phyloP scores from a whole-genome alignment of 345 rosid genomes.

The Hypericum perforatum region DNA sequence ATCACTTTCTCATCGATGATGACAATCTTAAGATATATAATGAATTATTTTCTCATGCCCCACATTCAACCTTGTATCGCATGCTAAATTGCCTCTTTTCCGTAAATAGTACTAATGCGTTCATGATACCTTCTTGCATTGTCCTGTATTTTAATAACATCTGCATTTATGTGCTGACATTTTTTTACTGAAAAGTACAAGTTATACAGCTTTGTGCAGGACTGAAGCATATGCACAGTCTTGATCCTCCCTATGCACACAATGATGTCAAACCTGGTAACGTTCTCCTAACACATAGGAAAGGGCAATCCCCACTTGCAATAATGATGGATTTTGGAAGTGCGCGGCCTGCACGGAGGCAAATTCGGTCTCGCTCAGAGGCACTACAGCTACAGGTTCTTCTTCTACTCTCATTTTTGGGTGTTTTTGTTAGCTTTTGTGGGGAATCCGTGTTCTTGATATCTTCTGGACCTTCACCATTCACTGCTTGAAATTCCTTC shows the following conservation, averaged over 20 bases:
- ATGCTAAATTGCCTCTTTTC: no score
- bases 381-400: slow-evolving; percentile 89
- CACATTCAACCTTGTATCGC: no score
- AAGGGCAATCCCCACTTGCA: slow-evolving; percentile 74
- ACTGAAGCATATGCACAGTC: slow-evolving; percentile 83
- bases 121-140: not conserved
- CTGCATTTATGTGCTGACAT: no score
- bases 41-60: no score
- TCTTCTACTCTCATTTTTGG: slow-evolving; percentile 4
- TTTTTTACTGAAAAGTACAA: slow-evolving; percentile 13
- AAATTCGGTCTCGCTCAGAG: slow-evolving; percentile 82
- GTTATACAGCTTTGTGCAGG: slow-evolving; percentile 85
- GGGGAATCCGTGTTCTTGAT: not conserved
- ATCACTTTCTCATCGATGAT: no score
- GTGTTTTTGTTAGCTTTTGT: not conserved
- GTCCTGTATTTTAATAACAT: not conserved
- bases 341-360: slow-evolving; percentile 74
- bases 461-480: not conserved
- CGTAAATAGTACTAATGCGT: no score
- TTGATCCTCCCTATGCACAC: slow-evolving; percentile 95
- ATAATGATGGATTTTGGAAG: slow-evolving; percentile 99
- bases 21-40: no score
- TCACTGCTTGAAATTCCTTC: no score
- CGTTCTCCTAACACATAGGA: slow-evolving; percentile 62
- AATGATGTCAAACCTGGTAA: slow-evolving; percentile 99